Base-by-base conservation (phyloP, 192 early-diverging fungal genomes). In the Thoreauomyces humboldtii region DNA sequence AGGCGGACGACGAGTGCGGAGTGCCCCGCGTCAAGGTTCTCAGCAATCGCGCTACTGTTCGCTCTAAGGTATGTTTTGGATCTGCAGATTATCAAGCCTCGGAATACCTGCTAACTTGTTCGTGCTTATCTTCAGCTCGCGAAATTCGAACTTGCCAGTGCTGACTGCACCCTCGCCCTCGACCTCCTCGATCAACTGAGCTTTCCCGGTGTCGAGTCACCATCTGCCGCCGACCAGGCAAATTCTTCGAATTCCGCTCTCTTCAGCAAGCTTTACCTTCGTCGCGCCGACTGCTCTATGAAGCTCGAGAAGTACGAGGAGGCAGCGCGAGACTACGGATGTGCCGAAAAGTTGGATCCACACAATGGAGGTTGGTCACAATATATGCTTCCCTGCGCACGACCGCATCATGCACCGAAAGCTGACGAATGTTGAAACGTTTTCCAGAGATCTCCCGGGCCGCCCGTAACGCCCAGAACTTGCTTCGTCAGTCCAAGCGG, bases 251-350 rank as follows among this genome's bases (percentile, higher is more conserved):
- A 74, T 77, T 80, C 48, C 57, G 76, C 50, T 35, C 74, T 86
- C 25, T 94, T 90, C 70, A 57, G 75, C 57, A 94, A 93, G 72
- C 78, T 91, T 25, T 81, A 89, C 59, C 83, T 88, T 34, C 80
- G 91, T 34, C 81, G 89, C 51, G 92, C 92, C 1, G 89, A 89
- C 64, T 81, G 81, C 42, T 80, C 84, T 61, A 75, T 83, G 64
- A 91, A 92, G 73, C 63, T 79, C 11, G 87, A 92, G 44, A 69
- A 78, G 38, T 92, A 86, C 64, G 87, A 89, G 58, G 88, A 93
- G 25, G 89, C 91, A 5, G 79, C 89, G 4, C 82, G 87, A n/a
- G 90, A 92, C 73, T 88, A 90, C 71, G 86, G 78, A 34, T 44
- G 73, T n/a, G 82, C 83, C 3, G 43, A 77, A 19, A 76, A 83